Conservation (phyloP, 768 basidiomycete species). For the Suillus cothurnatus region DNA sequence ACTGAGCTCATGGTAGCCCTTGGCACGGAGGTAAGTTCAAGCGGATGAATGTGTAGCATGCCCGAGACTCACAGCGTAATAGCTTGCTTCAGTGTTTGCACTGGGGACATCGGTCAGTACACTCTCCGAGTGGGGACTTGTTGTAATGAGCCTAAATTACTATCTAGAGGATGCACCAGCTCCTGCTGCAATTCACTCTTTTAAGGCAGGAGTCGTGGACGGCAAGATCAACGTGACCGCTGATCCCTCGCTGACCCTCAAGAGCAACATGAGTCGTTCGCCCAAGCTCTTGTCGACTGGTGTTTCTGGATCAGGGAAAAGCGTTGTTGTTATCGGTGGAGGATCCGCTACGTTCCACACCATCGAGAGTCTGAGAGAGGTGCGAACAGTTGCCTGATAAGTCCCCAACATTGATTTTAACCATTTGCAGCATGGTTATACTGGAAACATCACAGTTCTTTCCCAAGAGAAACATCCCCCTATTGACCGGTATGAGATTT, state of each 20-base stretch:
- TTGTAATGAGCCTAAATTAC: conserved; percentile 16
- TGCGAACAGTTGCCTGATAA: conserved; percentile 31
- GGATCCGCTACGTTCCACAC: conserved; percentile 78
- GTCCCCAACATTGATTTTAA: not conserved
- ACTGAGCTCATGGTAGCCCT: conserved; percentile 48
- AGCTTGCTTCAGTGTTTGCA: conserved; percentile 90
- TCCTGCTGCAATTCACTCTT: conserved; percentile 76
- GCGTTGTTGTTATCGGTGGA: conserved; percentile 85
- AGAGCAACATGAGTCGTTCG: conserved; percentile 65
- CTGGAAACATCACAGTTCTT: conserved; percentile 74
- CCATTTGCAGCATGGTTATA: conserved; percentile 67
- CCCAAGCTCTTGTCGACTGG: conserved; percentile 55
- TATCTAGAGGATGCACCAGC: conserved; percentile 84
- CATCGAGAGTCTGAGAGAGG: conserved; percentile 83
- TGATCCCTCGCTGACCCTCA: conserved; percentile 56
- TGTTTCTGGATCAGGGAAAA: conserved; percentile 51
- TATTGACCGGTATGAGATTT: conserved; percentile 67
- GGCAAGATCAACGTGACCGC: conserved; percentile 85
- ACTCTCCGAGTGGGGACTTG: not conserved
- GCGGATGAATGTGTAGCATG: conserved; percentile 1
- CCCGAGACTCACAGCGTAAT: conserved; percentile 4
- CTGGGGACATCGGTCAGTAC: conserved; percentile 72
- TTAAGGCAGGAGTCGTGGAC: conserved; percentile 62
- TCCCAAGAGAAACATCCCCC: conserved; percentile 81
- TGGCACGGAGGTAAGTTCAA: conserved; percentile 78